Conservation (phyloP, 257 asterid genomes). For the Rehmannia glutinosa region DNA sequence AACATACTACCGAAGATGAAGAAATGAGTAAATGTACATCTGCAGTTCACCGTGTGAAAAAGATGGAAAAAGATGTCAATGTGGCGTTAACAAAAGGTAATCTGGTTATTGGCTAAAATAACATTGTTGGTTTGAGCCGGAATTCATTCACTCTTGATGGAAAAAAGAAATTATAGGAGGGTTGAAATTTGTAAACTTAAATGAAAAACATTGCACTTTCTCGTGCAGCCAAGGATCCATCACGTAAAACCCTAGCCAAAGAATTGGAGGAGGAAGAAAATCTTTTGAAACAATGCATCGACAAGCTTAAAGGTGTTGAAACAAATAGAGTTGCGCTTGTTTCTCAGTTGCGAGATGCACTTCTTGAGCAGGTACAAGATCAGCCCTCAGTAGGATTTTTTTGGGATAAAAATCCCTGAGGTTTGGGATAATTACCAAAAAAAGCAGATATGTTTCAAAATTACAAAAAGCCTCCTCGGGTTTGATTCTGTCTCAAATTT, state of each 20-base stretch:
- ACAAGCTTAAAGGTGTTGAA: constrained; percentile 71
- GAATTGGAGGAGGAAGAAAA: constrained; percentile 78
- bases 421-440: too few relatives aligned
- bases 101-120: not conserved
- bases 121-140: not conserved
- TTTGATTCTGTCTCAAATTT: too few relatives aligned
- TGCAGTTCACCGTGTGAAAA: constrained; percentile 55
- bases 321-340: constrained; percentile 64
- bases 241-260: constrained; percentile 51
- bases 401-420: too few relatives aligned
- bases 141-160: not conserved
- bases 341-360: constrained; percentile 67
- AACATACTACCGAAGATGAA: constrained; percentile 64
- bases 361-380: constrained; percentile 64
- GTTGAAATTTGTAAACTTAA: not conserved
- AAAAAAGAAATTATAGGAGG: not conserved
- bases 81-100: constrained; percentile 62
- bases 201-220: not conserved
- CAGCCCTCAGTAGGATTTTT: not conserved
- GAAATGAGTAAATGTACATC: constrained; percentile 79
- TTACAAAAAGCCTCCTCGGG: too few relatives aligned
- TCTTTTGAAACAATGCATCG: constrained; percentile 51
- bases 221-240: constrained; percentile 68
- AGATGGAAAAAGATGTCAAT: constrained; percentile 73
- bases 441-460: too few relatives aligned